Evolutionary conservation across 2,329 filamentous ascomycete species (phyloP), one percentile per base, ranked within the genome.

Genomic region (Leptosphaerulina australis): DNA sequence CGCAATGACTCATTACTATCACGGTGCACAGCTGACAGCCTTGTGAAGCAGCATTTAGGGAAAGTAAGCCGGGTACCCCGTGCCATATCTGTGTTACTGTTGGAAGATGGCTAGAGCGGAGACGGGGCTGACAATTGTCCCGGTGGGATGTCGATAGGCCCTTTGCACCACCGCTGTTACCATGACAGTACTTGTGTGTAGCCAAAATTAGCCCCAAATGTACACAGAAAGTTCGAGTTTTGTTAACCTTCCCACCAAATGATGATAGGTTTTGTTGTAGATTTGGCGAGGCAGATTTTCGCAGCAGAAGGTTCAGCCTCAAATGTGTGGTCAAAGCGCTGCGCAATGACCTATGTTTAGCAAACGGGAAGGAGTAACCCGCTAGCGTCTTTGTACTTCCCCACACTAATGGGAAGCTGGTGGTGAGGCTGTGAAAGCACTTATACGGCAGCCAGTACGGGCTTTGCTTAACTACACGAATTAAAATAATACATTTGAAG

Each of bases 301-400:
- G 20, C 22, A 28, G 37, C 21, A 17, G 37, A 17, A 10, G 29
- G 22, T 48, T 33, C 39, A 53, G 44, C 38, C 38, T 44, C 38
- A 52, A 8, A 22, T 26, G 17, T 17, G 21, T 21, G 33, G 12
- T 33, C 18, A 2, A 14, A 15, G 33, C 36, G 8, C 41, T 29
- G 22, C 22, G 37, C 25, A 33, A 45, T 39, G 22, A 35, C 25
- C 50, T 48, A 53, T 48, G 48, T 51, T 53, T 53, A 53, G 50
- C 18, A 40, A n/a, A 21, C 50, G 44, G 50, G 44, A 52, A 40
- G 44, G 44, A 53, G 34, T 31, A 50, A 29, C 40, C 40, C 47
- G 36, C 48, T 51, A 51, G 41, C 31, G 48, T 51, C n/a, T 30
- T 25, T 37, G 15, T 48, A 29, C 36, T 40, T 36, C 28, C 39